Conservation (phyloP, 2,329 filamentous ascomycete species). For the Colletotrichum filicis region DNA sequence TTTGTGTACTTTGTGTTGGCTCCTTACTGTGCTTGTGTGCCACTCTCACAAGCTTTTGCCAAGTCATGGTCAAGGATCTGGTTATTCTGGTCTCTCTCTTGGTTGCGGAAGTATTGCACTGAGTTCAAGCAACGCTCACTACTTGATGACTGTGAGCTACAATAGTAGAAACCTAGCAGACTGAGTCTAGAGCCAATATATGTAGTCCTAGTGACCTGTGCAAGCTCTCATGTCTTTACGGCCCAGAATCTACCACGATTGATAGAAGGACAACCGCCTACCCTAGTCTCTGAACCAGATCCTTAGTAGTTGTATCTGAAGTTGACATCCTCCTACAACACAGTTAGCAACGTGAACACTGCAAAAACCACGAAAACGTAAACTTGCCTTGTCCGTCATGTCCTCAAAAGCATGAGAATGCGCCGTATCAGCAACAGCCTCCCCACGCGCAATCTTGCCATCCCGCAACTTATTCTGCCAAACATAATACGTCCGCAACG, state of each 20-base stretch:
- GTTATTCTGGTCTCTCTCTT: neutral
- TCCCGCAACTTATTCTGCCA: slow-evolving; percentile 29
- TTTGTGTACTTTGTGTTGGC: too few species aligned
- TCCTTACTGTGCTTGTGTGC: neutral
- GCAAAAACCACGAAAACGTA: slow-evolving; percentile 64
- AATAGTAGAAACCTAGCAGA: neutral
- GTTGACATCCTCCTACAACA: slow-evolving; percentile 20
- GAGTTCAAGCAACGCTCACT: neutral
- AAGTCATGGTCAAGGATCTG: neutral
- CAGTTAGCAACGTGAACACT: slow-evolving; percentile 19
- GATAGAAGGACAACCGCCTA: too few species aligned
- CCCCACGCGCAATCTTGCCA: slow-evolving; percentile 14
- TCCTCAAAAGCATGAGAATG: slow-evolving; percentile 67
- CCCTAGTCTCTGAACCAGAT: too few species aligned
- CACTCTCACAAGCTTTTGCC: neutral
- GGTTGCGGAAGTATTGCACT: too few species aligned
- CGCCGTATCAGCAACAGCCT: slow-evolving; percentile 7
- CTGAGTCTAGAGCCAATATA: neutral
- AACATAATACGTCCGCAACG: slow-evolving; percentile 18
- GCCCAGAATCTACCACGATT: neutral
- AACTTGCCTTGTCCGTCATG: slow-evolving; percentile 70
- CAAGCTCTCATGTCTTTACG: neutral
- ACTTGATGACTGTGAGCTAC: neutral
- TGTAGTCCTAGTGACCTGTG: neutral
- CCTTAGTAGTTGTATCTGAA: slow-evolving; percentile 19